Base-by-base conservation (phyloP, 805 yeast genomes). In the Candida chauliodis region DNA sequence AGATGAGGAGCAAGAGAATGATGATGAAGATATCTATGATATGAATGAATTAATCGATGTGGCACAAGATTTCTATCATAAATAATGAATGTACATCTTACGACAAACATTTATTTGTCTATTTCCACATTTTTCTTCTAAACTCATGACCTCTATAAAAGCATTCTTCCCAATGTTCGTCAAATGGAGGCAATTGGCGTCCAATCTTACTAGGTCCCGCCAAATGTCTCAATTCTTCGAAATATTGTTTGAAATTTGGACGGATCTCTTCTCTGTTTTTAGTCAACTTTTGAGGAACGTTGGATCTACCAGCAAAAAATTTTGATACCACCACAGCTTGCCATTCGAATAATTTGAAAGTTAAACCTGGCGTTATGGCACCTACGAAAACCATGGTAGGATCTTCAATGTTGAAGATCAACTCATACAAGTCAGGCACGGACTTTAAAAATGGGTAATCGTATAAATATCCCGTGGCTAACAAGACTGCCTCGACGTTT, bases 301-400 rank as follows among this genome's bases (percentile, higher is more conserved):
- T 29, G 1, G 55, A 48, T 39, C 59, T 51, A 5, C 63, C 66
- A 1, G 61, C 48, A 26, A 57, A 51, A 30, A 54, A 55, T 21
- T 70, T 44, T 2, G 71, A 50, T 1, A 61, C 61, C 10, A 59
- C 38, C 1, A 62, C 58, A 1, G 70, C 66, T 44, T 69, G 74
- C 48, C 56, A 66, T 43, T 69, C 73, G 47, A 61, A 68, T 1
- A 58, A 64, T 32, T 67, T 52, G 45, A 67, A 66, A 0, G 69
- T 57, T 18, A 68, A 51, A 2, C 66, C 71, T 24, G 64, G 69
- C 1, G 58, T 52, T 34, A 66, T 62, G 4, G 58, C 54, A 8
- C 73, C 72, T 7, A 65, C 58, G 38, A 59, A 49, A 1, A 65
- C 46, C n/a, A 66, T 38, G 9, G 51, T 38, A 1, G 66, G 68